Evolutionary conservation across 2,329 filamentous ascomycete genomes (phyloP).

Genomic region (Penicillium sp.): DNA sequence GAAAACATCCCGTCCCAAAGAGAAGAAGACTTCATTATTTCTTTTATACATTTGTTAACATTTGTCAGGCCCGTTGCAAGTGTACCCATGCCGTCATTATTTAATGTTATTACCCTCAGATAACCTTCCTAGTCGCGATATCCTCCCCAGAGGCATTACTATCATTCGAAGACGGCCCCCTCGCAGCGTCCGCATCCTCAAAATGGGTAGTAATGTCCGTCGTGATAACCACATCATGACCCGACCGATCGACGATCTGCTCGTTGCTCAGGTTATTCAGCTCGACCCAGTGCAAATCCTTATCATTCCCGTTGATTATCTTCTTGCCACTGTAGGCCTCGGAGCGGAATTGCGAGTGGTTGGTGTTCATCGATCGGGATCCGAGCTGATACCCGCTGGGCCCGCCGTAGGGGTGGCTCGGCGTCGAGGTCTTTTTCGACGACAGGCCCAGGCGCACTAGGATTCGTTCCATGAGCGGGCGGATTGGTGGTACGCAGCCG

Average conservation of each 20-base stretch:
- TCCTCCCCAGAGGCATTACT: too few species aligned
- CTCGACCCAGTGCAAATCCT: slow-evolving; percentile 1
- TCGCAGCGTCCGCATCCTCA: not conserved
- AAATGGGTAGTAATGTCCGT: slow-evolving; percentile 8
- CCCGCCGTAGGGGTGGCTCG: not conserved
- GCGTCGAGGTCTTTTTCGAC: slow-evolving; percentile 7
- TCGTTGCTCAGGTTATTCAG: not conserved
- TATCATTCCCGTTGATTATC: not conserved
- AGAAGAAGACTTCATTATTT: too few species aligned
- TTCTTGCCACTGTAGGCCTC: not conserved
- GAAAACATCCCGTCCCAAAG: too few species aligned
- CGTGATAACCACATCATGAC: slow-evolving; percentile 3
- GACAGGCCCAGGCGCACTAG: not conserved
- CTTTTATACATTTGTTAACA: too few species aligned
- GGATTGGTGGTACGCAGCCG: slow-evolving; percentile 8
- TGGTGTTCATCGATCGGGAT: not conserved
- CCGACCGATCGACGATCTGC: not conserved
- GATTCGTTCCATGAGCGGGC: slow-evolving; percentile 2
- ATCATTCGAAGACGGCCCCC: too few species aligned
- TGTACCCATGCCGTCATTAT: too few species aligned
- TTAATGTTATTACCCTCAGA: too few species aligned
- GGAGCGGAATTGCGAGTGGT: slow-evolving; percentile 1
- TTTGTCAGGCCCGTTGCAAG: too few species aligned
- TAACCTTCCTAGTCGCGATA: too few species aligned
- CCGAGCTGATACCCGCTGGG: not conserved